phyloP scores from a whole-genome alignment of 2,329 filamentous ascomycete species.

The Colletotrichum karsti region DNA sequence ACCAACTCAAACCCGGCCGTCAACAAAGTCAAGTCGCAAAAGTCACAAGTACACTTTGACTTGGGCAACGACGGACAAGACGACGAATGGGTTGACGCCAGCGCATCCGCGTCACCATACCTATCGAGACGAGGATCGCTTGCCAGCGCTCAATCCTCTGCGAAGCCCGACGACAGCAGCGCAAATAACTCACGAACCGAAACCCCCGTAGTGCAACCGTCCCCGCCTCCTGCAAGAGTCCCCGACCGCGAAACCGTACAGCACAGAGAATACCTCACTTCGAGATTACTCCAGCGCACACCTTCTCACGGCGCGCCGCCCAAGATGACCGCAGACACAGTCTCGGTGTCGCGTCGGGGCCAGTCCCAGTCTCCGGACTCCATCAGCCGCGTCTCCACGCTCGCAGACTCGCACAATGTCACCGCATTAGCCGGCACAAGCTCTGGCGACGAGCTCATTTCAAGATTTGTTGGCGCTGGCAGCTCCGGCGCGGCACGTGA shows the following conservation, averaged over 20 bases:
- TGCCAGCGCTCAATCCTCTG: slow-evolving; percentile 54
- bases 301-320: slow-evolving; percentile 69
- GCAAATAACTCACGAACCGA: slow-evolving; percentile 33
- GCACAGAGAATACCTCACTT: slow-evolving; percentile 74
- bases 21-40: slow-evolving; percentile 50
- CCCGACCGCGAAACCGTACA: slow-evolving; percentile 52
- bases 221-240: slow-evolving; percentile 32
- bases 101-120: slow-evolving; percentile 69
- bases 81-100: slow-evolving; percentile 75
- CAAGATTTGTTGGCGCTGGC: slow-evolving; percentile 65
- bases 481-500: slow-evolving; percentile 59
- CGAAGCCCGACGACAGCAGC: slow-evolving; percentile 44
- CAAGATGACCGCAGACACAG: slow-evolving; percentile 70
- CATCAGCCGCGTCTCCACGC: slow-evolving; percentile 47
- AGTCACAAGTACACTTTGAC: slow-evolving; percentile 69
- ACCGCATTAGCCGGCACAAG: slow-evolving; percentile 32
- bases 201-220: slow-evolving; percentile 29
- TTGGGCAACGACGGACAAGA: slow-evolving; percentile 62
- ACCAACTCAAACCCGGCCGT: slow-evolving; percentile 59
- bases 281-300: slow-evolving; percentile 71
- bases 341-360: slow-evolving; percentile 49
- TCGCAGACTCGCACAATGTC: slow-evolving; percentile 43
- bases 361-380: slow-evolving; percentile 43
- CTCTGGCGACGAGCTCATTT: slow-evolving; percentile 52
- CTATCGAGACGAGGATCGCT: slow-evolving; percentile 51